Evolutionary conservation across 2,329 filamentous ascomycete species (phyloP).

Genomic region (Xylaria sp.): DNA sequence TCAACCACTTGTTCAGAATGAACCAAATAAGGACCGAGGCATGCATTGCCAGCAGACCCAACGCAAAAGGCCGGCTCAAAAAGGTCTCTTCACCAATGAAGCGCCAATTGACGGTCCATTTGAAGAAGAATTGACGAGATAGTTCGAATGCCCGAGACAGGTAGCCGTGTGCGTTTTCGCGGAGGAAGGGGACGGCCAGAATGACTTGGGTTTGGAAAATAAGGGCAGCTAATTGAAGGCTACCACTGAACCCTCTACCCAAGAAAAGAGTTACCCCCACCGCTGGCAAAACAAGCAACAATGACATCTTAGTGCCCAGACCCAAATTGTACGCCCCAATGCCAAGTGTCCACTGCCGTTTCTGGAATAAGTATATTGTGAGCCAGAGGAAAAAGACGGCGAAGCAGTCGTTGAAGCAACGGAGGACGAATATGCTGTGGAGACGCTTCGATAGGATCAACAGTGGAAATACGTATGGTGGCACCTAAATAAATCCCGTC

Average conservation of each 20-base stretch:
- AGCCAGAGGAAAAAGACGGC: slow-evolving; percentile 85
- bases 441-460: slow-evolving; percentile 90
- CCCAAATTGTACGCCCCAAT: slow-evolving; percentile 80
- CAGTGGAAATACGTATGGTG: slow-evolving; percentile 87
- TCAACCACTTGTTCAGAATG: slow-evolving; percentile 75
- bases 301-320: slow-evolving; percentile 93
- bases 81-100: slow-evolving; percentile 90
- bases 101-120: slow-evolving; percentile 99
- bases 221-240: slow-evolving; percentile 74
- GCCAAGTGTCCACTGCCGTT: slow-evolving; percentile 77
- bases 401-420: slow-evolving; percentile 96
- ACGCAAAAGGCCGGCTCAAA: slow-evolving; percentile 74
- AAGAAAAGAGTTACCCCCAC: slow-evolving; percentile 81
- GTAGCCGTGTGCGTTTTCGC: slow-evolving; percentile 75
- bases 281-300: slow-evolving; percentile 84
- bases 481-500: slow-evolving; percentile 67
- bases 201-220: slow-evolving; percentile 83
- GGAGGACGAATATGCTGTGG: slow-evolving; percentile 91
- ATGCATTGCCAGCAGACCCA: slow-evolving; percentile 74
- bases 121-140: slow-evolving; percentile 90
- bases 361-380: slow-evolving; percentile 82
- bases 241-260: slow-evolving; percentile 72
- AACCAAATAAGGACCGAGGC: slow-evolving; percentile 74
- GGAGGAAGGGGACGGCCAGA: slow-evolving; percentile 74
- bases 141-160: slow-evolving; percentile 88